Base-by-base conservation (phyloP, 139 green algal genomes). In the Spirogloea muscicola region DNA sequence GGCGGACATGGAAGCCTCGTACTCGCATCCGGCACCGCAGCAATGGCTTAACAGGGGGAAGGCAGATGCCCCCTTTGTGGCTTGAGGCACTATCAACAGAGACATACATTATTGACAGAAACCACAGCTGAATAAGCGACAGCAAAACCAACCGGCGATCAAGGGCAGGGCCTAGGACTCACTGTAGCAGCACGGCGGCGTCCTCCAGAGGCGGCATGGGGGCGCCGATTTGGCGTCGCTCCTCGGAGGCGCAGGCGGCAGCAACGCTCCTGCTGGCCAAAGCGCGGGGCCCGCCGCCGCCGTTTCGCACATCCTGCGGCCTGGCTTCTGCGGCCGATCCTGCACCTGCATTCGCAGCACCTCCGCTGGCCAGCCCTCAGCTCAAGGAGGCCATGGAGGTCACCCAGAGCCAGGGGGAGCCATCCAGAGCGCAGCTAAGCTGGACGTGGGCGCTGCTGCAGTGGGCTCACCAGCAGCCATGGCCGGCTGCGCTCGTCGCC, bases 121-220 rank as follows among this genome's bases (percentile, higher is more conserved):
- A 55, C n/a, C n/a, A 21, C 46, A 31, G n/a, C n/a, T 21, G 46
- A 21, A 21, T 55, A 21, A 55, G n/a, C 21, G 21, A 21, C 46
- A 55, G 46, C 21, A 21, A 55, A 21, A 55, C n/a, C 21, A 55
- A 31, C 46, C 21, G 21, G n/a, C 46, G n/a, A 55, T 21, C n/a
- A 55, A 55, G n/a, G 21, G n/a, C 46, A 31, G n/a, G n/a, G n/a
- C n/a, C 21, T n/a, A 55, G n/a, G n/a, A 39, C 9, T 33, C 9
- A 62, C 52, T 33, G 37, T 5, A 62, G 52, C 52, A 62, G 40
- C 31, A 43, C 31, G 52, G 52, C 52, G 6, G 52, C 52, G 52
- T 62, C 52, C 7, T 62, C 6, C 7, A 62, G 7, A 31, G 52
- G 52, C 38, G 52, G 52, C 52, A 62, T 62, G 37, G 37, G 52